Percentiles rank a stretch among this genome's conserved stretches.
Conservation (phyloP, 495 filamentous ascomycete species). For the Daldinia caldariorum region DNA sequence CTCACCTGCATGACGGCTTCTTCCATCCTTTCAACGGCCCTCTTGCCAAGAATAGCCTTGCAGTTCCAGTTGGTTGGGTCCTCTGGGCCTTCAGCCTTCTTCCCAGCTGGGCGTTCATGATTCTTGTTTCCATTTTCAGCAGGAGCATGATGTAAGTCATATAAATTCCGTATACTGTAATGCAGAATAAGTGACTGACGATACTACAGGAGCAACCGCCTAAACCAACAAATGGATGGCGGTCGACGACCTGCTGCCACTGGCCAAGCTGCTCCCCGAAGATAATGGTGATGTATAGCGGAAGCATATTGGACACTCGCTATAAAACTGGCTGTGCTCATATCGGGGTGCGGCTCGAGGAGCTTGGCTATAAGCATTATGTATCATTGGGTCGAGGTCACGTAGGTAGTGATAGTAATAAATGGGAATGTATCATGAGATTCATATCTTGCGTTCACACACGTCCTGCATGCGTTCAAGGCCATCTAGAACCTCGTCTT, state of each 20-base stretch:
- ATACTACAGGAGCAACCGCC: conserved; percentile 43
- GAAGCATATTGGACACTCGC: not conserved
- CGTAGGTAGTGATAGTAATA: conserved; percentile 34
- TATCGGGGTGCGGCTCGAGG: conserved; percentile 3
- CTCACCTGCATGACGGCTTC: conserved; percentile 70
- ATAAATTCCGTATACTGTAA: not conserved
- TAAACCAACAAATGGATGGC: conserved; percentile 48
- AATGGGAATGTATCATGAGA: conserved; percentile 21
- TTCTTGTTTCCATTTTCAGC: conserved; percentile 82
- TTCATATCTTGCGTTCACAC: conserved; percentile 62
- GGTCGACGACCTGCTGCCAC: conserved; percentile 40
- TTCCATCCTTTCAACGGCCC: conserved; percentile 84
- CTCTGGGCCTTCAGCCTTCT: conserved; percentile 73
- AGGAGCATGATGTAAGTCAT: conserved; percentile 84
- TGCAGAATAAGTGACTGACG: conserved; percentile 14
- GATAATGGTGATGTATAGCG: conserved; percentile 16
- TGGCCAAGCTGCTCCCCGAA: conserved; percentile 47
- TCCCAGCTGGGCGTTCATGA: conserved; percentile 75
- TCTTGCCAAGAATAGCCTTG: conserved; percentile 71
- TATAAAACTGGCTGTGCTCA: not conserved
- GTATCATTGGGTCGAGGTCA: conserved; percentile 27
- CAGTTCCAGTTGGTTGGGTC: conserved; percentile 73
- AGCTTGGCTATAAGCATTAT: conserved; percentile 6
- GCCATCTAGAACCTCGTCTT: conserved; percentile 70
- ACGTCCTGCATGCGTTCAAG: conserved; percentile 69